Evolutionary conservation across 164 flowering plant genomes (phyloP).

Genomic region (Piper longum): DNA sequence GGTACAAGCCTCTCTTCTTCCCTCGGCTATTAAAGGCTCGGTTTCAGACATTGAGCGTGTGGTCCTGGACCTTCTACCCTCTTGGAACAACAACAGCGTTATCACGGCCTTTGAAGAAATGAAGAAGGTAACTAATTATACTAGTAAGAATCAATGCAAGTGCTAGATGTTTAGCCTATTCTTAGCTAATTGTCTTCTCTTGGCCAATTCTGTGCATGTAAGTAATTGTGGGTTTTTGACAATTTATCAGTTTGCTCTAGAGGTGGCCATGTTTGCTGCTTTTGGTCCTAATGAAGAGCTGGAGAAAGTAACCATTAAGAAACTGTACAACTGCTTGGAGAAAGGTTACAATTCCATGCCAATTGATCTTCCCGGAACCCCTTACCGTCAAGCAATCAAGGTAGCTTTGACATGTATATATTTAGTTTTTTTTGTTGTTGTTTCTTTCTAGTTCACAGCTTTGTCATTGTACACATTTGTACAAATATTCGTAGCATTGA

Average conservation of each 20-base stretch:
- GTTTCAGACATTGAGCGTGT: slow-evolving; percentile 44
- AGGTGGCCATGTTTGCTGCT: slow-evolving; percentile 62
- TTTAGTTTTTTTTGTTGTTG: too few species aligned
- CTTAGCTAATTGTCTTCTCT: background rate
- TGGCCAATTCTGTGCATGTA: background rate
- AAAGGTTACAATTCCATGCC: slow-evolving; percentile 93
- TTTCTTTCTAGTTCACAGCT: background rate
- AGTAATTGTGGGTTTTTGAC: background rate
- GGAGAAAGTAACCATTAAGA: slow-evolving; percentile 40
- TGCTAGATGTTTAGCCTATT: slow-evolving; percentile 5
- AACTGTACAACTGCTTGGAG: slow-evolving; percentile 42
- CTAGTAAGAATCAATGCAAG: too few species aligned
- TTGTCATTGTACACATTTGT: background rate
- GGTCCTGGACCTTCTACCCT: slow-evolving; percentile 29
- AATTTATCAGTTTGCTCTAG: slow-evolving; percentile 45
- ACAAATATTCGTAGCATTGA: too few species aligned
- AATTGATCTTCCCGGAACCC: slow-evolving; percentile 59
- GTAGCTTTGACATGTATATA: slow-evolving; percentile 13
- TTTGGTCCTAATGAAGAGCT: slow-evolving; percentile 30
- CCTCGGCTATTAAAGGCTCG: slow-evolving; percentile 33
- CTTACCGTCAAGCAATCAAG: slow-evolving; percentile 58
- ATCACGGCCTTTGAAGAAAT: slow-evolving; percentile 32
- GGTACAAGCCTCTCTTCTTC: slow-evolving; percentile 55
- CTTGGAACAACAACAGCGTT: slow-evolving; percentile 32
- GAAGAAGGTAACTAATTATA: slow-evolving; percentile 34